Conservation (phyloP, 352 stramenopile genomes). For the Pythium brassicae region DNA sequence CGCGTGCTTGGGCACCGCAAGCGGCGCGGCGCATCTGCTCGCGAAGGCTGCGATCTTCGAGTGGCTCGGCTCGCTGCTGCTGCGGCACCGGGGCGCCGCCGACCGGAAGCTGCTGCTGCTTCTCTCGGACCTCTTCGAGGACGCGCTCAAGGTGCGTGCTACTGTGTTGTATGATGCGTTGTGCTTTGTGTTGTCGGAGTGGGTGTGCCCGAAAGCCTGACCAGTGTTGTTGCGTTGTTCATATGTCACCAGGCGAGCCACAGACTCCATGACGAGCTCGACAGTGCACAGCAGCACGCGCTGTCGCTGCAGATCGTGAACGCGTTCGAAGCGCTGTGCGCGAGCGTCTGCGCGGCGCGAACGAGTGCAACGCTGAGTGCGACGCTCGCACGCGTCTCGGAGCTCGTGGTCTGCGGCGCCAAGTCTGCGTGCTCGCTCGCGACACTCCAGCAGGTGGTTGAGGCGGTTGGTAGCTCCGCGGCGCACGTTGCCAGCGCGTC, state of each 20-base stretch:
- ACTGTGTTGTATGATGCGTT: too few relatives aligned
- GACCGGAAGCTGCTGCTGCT: conserved; percentile 21
- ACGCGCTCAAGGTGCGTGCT: conserved; percentile 19
- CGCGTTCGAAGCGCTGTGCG: conserved; percentile 34
- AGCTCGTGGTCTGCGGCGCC: conserved; percentile 28
- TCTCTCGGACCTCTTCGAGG: conserved; percentile 36
- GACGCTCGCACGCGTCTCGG: conserved; percentile 22
- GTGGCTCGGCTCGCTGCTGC: conserved; percentile 47
- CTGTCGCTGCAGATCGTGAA: conserved; percentile 32
- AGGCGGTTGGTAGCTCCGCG: conserved; percentile 1
- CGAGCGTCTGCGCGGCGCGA: conserved; percentile 5
- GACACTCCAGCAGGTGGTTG: conserved; percentile 29
- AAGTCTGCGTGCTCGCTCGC: conserved; percentile 30
- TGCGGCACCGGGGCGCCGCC: conserved; percentile 10
- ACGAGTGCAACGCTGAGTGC: conserved; percentile 6
- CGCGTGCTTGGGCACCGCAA: conserved; percentile 37
- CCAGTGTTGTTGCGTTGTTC: neutral
- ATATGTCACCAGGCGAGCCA: conserved; percentile 14
- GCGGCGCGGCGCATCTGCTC: conserved; percentile 49
- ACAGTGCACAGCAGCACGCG: conserved; percentile 30
- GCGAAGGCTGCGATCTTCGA: conserved; percentile 60
- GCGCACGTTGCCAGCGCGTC: neutral
- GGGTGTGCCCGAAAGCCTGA: neutral
- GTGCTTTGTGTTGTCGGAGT: neutral
- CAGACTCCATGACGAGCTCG: conserved; percentile 22